Percentiles rank a stretch among this genome's conserved stretches.
Conservation (phyloP, 1,284 basidiomycete genomes). For the Dichomitus squalens region DNA sequence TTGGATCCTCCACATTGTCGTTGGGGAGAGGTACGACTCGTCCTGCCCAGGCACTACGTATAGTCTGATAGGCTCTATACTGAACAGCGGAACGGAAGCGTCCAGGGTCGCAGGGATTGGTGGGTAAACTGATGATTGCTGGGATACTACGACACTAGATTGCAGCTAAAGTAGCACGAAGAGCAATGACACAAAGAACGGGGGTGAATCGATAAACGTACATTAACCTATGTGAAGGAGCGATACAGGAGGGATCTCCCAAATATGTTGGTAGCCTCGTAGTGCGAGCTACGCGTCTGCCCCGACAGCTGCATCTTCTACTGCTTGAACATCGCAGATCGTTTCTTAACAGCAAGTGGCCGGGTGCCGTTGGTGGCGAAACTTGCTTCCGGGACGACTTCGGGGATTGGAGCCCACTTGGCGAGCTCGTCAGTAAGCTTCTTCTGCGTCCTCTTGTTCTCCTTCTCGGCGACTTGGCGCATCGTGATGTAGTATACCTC, state of each 20-base stretch:
- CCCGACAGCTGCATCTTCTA: not conserved
- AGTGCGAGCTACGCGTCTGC: not conserved
- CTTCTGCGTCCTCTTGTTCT: not conserved
- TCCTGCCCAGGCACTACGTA: too few relatives aligned
- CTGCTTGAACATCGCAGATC: not conserved
- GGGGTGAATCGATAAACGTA: not conserved
- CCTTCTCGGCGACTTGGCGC: not conserved
- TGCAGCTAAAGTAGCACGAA: too few relatives aligned
- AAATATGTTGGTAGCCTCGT: not conserved
- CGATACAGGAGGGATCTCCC: not conserved
- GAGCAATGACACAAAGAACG: not conserved
- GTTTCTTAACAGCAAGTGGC: not conserved
- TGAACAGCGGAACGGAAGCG: too few relatives aligned
- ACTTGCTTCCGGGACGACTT: not conserved
- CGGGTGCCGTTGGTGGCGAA: not conserved
- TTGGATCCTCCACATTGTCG: too few relatives aligned
- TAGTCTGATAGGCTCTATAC: too few relatives aligned
- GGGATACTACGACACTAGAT: too few relatives aligned
- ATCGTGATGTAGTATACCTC: not conserved
- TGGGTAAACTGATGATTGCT: too few relatives aligned
- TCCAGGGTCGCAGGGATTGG: too few relatives aligned
- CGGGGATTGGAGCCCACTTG: not conserved
- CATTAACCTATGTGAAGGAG: not conserved
- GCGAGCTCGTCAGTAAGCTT: not conserved
- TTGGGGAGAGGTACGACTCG: too few relatives aligned